Evolutionary conservation across 495 filamentous ascomycete genomes (phyloP).

Genomic region (Penicillium crystallinum): DNA sequence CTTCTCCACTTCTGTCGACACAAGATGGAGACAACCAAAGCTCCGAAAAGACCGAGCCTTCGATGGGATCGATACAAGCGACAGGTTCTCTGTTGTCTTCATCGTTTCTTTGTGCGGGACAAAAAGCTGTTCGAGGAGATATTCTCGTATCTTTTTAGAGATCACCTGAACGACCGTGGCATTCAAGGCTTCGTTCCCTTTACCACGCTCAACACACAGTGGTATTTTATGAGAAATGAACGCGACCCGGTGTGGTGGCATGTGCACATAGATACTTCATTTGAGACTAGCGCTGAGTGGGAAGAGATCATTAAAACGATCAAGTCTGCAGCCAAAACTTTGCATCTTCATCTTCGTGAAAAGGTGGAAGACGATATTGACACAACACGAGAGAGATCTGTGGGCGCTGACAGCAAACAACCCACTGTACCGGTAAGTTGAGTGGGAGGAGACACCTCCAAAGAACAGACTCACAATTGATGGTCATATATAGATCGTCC

Average conservation of each 20-base stretch:
- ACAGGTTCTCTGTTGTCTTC: constrained; percentile 26
- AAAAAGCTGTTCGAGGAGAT: constrained; percentile 4
- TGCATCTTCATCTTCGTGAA: constrained; percentile 8
- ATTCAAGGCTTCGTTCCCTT: constrained; percentile 10
- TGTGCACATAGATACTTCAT: constrained; percentile 16
- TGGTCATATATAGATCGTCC: background rate
- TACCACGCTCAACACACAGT: constrained; percentile 15
- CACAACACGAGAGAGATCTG: background rate
- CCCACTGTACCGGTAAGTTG: background rate
- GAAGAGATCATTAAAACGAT: constrained; percentile 16
- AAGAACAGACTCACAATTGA: background rate
- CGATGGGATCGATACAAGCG: constrained; percentile 19
- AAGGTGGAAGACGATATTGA: constrained; percentile 13
- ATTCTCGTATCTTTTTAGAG: constrained; percentile 21
- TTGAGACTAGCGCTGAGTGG: constrained; percentile 15
- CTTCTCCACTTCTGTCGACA: background rate
- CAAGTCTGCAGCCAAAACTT: constrained; percentile 1
- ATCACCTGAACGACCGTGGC: constrained; percentile 13
- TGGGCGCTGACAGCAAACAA: background rate
- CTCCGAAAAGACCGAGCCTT: constrained; percentile 1
- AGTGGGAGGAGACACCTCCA: too few relatives aligned
- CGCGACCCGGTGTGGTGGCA: constrained; percentile 16
- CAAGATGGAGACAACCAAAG: background rate
- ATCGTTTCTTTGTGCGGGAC: constrained; percentile 20
- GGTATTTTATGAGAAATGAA: constrained; percentile 14